Percentiles rank a stretch among this genome's conserved stretches.
These are phyloP conservation scores for Nicotiana obtusifolia DNA, from an alignment of 257 asterid genomes.

Conservation along the genomic window DNA sequence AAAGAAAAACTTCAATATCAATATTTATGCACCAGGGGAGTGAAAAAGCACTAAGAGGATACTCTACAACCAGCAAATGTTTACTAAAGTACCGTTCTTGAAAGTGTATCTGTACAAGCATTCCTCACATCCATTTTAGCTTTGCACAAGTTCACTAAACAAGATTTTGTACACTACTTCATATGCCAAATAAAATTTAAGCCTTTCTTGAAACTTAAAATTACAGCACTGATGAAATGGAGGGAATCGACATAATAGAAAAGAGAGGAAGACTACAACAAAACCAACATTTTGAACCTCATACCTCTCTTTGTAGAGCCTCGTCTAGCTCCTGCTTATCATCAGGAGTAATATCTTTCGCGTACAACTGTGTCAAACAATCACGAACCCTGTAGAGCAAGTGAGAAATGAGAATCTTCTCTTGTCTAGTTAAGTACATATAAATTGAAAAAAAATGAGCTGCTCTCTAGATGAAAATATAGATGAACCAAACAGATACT, in stretches of 20 bases:
- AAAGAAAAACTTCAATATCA: not conserved
- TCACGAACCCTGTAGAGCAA: conserved; percentile 54
- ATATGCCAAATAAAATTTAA: not conserved
- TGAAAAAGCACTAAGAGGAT: not conserved
- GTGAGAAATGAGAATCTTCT: not conserved
- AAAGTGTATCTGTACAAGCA: not conserved
- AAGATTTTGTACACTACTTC: not conserved
- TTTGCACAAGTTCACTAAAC: not conserved
- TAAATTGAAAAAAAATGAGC: not conserved
- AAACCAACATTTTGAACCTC: conserved; percentile 2
- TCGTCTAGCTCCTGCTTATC: conserved; percentile 96
- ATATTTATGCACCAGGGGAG: not conserved
- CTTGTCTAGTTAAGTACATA: not conserved
- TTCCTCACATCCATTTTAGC: not conserved
- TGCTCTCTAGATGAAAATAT: not conserved
- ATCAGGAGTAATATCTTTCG: conserved; percentile 82
- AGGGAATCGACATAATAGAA: not conserved
- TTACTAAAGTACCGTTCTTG: not conserved
- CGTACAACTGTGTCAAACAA: conserved; percentile 75
- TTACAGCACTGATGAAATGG: not conserved
- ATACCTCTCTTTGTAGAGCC: conserved; percentile 91
- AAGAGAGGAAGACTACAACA: not conserved
- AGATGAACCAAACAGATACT: not conserved
- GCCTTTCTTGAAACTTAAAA: not conserved
- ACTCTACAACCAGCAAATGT: not conserved